A percentile compares a stretch with the other conserved stretches of the same genome.
Evolutionary conservation across 2,329 filamentous ascomycete genomes (phyloP).

Genomic region (Clarireedia homoeocarpa): DNA sequence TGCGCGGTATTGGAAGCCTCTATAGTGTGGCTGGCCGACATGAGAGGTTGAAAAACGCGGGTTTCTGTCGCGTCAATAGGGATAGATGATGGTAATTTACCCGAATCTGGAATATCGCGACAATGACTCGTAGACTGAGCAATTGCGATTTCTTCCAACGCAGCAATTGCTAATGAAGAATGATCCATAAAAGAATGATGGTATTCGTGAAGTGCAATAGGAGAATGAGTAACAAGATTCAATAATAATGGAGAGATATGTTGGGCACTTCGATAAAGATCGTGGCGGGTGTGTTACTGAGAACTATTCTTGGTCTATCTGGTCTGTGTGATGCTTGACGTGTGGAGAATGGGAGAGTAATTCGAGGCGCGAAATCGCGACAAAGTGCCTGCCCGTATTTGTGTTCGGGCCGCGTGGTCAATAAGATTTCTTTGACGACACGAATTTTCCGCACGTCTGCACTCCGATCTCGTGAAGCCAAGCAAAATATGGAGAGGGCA

Average conservation of each 20-base stretch:
- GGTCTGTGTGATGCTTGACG: neutral
- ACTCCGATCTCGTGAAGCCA: no score
- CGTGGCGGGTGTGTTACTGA: neutral
- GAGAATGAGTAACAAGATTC: neutral
- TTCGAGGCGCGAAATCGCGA: no score
- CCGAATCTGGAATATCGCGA: conserved; percentile 5
- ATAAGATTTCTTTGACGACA: no score
- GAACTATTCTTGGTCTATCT: neutral
- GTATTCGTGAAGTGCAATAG: neutral
- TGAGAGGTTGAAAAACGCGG: conserved; percentile 14
- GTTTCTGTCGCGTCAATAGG: conserved; percentile 21
- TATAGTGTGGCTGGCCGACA: conserved; percentile 20
- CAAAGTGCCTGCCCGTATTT: no score
- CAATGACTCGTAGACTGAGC: conserved; percentile 10
- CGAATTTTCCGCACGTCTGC: no score
- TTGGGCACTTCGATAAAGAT: neutral
- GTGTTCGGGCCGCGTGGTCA: no score
- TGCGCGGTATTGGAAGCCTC: conserved; percentile 11
- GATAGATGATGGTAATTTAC: conserved; percentile 15
- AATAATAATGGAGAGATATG: neutral
- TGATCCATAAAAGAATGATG: conserved; percentile 19
- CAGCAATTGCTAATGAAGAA: conserved; percentile 24
- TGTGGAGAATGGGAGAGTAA: no score
- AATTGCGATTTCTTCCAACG: conserved; percentile 19
- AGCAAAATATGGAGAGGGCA: no score